Evolutionary conservation across 169 alveolate genomes (phyloP).

Genomic region (Condylostoma magnum): DNA sequence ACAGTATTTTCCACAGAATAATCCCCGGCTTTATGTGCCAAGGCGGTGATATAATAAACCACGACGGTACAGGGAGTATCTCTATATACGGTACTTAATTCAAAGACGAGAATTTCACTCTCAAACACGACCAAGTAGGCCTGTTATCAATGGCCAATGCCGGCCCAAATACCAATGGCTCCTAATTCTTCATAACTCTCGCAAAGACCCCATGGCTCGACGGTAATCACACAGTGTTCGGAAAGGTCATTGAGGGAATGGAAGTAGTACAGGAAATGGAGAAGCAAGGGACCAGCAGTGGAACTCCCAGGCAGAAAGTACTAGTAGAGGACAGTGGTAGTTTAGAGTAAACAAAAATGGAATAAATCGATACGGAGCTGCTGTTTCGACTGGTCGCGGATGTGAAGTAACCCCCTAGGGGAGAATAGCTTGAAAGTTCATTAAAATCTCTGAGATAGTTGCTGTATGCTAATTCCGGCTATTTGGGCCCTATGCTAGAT

Average conservation of each 20-base stretch:
- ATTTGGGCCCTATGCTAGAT: no score
- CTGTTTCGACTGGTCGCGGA: no score
- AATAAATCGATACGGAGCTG: no score
- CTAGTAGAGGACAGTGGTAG: slow-evolving; percentile 2
- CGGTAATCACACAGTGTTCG: slow-evolving; percentile 77
- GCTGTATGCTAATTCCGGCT: no score
- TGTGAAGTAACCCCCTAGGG: no score
- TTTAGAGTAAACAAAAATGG: no score
- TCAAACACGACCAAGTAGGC: slow-evolving; percentile 53
- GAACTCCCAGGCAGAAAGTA: background rate
- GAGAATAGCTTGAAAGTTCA: no score
- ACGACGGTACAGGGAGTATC: slow-evolving; percentile 77
- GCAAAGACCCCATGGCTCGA: slow-evolving; percentile 89
- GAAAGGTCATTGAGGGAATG: slow-evolving; percentile 66
- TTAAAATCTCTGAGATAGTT: no score
- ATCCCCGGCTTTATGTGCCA: slow-evolving; percentile 75
- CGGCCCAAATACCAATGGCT: slow-evolving; percentile 94
- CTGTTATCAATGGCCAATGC: slow-evolving; percentile 69
- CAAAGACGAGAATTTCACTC: slow-evolving; percentile 59
- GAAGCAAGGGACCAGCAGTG: background rate
- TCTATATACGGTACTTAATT: slow-evolving; percentile 69
- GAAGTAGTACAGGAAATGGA: slow-evolving; percentile 44
- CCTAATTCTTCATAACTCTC: slow-evolving; percentile 92
- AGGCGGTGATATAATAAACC: slow-evolving; percentile 86
- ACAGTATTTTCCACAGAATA: slow-evolving; percentile 68